Conservation (phyloP, 1,284 basidiomycete genomes). For the Pyrrhoderma lamaoense region DNA sequence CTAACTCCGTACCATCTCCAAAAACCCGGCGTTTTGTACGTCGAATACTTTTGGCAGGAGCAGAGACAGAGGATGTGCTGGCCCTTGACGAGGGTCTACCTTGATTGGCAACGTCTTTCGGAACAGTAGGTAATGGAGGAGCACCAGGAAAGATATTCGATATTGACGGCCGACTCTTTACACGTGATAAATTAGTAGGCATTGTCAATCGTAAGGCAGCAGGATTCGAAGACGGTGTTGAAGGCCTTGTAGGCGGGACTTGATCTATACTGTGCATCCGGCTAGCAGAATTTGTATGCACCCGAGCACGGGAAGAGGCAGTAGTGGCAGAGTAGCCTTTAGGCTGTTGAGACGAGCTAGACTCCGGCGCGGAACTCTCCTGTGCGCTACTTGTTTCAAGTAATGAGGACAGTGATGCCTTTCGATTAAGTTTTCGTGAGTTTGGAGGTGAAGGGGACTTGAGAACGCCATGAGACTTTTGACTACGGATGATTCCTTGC, state of each 20-base stretch:
- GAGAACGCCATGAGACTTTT: constrained; percentile 73
- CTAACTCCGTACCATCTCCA: constrained; percentile 91
- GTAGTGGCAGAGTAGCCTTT: constrained; percentile 68
- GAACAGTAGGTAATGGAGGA: constrained; percentile 29
- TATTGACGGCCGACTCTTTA: constrained; percentile 66
- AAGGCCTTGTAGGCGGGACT: constrained; percentile 69
- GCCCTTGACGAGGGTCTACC: constrained; percentile 29
- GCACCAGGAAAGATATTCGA: constrained; percentile 56
- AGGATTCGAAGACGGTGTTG: constrained; percentile 63
- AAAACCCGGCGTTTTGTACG: constrained; percentile 72
- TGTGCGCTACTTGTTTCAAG: constrained; percentile 49
- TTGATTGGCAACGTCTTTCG: constrained; percentile 36
- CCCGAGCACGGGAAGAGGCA: constrained; percentile 69
- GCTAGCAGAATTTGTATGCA: constrained; percentile 54
- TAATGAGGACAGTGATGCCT: constrained; percentile 68
- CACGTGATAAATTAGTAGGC: constrained; percentile 64
- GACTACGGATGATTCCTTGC: constrained; percentile 63
- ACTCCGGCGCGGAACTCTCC: constrained; percentile 42
- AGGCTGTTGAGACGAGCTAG: constrained; percentile 30
- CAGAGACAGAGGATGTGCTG: constrained; percentile 29
- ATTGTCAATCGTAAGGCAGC: constrained; percentile 74
- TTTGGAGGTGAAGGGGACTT: constrained; percentile 60
- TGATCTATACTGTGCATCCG: constrained; percentile 50
- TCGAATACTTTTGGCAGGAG: constrained; percentile 62
- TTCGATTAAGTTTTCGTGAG: constrained; percentile 54